phyloP scores from a whole-genome alignment of 106 monocot genomes.

The Acorus calamus region DNA sequence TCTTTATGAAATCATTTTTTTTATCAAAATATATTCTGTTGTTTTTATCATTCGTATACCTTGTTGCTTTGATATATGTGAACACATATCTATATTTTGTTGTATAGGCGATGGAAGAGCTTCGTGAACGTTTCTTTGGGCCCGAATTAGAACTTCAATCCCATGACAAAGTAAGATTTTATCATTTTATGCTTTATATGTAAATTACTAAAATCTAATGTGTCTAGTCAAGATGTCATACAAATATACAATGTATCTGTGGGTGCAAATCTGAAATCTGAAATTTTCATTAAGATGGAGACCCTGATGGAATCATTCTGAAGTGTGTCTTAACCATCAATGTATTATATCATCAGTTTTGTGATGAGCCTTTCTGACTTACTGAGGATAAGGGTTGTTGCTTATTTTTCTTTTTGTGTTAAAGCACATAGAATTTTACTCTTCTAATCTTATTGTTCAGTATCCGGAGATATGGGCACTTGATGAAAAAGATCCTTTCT shows the following conservation, averaged over 20 bases:
- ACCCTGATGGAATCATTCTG: too few relatives aligned
- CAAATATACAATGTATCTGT: too few relatives aligned
- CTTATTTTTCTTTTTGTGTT: not conserved
- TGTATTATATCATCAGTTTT: too few relatives aligned
- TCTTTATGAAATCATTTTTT: too few relatives aligned
- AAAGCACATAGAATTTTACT: too few relatives aligned
- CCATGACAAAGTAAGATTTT: constrained; percentile 61
- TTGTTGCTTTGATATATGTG: not conserved
- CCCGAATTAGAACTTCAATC: constrained; percentile 69
- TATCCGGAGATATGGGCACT: constrained; percentile 81
- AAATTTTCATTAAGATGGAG: too few relatives aligned
- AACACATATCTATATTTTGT: not conserved
- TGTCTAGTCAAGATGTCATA: too few relatives aligned
- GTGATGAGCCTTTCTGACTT: not conserved
- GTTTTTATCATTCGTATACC: not conserved
- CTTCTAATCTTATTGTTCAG: constrained; percentile 9
- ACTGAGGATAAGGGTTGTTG: not conserved
- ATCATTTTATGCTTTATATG: too few relatives aligned
- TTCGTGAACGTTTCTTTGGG: constrained; percentile 82
- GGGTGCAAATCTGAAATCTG: too few relatives aligned
- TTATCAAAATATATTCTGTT: not conserved
- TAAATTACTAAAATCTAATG: too few relatives aligned
- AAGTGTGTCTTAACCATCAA: too few relatives aligned
- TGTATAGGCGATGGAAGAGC: constrained; percentile 50
- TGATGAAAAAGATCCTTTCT: constrained; percentile 74